Evolutionary conservation across 768 basidiomycete species (phyloP).

Genomic region (Suillus brevipes): DNA sequence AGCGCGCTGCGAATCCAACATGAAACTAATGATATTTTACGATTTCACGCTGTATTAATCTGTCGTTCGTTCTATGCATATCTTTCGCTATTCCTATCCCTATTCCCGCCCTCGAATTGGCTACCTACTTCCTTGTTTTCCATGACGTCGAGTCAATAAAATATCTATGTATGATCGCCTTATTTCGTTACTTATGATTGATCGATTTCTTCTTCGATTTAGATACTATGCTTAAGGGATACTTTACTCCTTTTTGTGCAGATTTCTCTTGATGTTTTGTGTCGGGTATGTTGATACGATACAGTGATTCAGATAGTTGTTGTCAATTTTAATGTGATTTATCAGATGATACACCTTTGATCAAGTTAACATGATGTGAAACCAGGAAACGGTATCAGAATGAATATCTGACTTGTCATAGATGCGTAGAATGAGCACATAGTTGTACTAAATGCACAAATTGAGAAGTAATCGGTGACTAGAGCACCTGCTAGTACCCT

Average conservation of each 20-base stretch:
- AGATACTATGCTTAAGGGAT: background rate
- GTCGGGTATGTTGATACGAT: constrained; percentile 1
- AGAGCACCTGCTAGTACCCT: background rate
- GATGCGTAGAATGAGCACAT: too few relatives aligned
- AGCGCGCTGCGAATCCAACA: background rate
- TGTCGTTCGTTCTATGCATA: constrained; percentile 5
- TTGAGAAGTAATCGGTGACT: background rate
- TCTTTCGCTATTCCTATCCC: constrained; percentile 5
- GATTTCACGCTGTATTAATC: constrained; percentile 7
- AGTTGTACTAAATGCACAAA: too few relatives aligned
- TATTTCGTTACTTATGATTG: constrained; percentile 12
- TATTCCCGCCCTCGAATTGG: constrained; percentile 3
- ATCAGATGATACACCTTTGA: background rate
- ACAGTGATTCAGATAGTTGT: background rate
- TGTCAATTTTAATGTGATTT: background rate
- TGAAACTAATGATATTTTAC: constrained; percentile 2
- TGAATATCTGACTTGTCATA: too few relatives aligned
- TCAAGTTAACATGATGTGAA: background rate
- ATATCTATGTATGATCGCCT: constrained; percentile 9
- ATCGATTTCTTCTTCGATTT: background rate
- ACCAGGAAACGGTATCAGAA: too few relatives aligned
- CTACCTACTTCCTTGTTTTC: constrained; percentile 4
- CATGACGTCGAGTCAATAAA: background rate
- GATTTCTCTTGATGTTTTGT: background rate
- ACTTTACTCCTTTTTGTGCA: background rate